These are phyloP conservation scores for Fraxinus greggii DNA, from an alignment of 305 asterid genomes.

Conservation along the genomic window DNA sequence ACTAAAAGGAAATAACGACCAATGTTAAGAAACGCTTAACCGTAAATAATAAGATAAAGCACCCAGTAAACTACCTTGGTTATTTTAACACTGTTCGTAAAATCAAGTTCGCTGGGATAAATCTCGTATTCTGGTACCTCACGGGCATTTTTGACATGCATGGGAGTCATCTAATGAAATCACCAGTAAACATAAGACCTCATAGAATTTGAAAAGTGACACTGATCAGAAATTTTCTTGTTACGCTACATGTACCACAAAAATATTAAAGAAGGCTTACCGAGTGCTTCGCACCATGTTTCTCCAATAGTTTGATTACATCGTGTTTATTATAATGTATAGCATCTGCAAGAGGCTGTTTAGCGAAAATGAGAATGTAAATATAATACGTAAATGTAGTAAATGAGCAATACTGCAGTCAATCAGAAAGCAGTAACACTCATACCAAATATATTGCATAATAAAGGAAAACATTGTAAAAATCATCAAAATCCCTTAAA, in stretches of 20 bases:
- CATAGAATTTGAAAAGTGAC: not conserved
- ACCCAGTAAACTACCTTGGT: slow-evolving; percentile 53
- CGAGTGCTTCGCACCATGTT: slow-evolving; percentile 46
- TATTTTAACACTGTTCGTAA: slow-evolving; percentile 61
- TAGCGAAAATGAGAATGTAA: slow-evolving; percentile 9
- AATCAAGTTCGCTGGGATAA: slow-evolving; percentile 72
- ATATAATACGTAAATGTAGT: not conserved
- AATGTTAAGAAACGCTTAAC: not conserved
- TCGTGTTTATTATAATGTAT: slow-evolving; percentile 44
- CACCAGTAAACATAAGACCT: slow-evolving; percentile 13
- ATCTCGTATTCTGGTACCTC: slow-evolving; percentile 94
- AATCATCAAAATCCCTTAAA: not conserved
- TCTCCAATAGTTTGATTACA: slow-evolving; percentile 44
- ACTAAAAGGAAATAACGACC: not conserved
- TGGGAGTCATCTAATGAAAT: slow-evolving; percentile 65
- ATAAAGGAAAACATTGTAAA: not conserved
- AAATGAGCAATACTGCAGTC: slow-evolving; percentile 7
- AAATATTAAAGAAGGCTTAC: slow-evolving; percentile 39
- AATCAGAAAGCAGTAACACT: not conserved
- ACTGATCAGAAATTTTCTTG: slow-evolving; percentile 1
- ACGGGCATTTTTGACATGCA: slow-evolving; percentile 70
- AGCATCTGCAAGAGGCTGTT: slow-evolving; percentile 55
- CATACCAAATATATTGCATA: not conserved
- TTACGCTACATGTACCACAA: not conserved
- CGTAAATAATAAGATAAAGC: not conserved